Evolutionary conservation across 768 basidiomycete genomes (phyloP).

Genomic region (Imleria badia): DNA sequence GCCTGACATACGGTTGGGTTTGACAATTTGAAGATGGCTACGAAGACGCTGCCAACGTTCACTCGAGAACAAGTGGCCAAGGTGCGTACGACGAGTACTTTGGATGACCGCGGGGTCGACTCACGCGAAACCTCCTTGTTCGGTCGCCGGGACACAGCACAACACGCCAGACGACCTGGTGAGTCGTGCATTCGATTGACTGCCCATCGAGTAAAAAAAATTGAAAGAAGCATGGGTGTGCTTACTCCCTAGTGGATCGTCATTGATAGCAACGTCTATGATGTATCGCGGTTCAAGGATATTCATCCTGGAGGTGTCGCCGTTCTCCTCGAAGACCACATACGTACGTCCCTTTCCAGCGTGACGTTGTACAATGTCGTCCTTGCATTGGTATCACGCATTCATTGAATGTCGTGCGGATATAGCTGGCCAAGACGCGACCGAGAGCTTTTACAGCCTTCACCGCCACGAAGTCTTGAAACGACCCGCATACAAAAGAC

Average conservation of each 20-base stretch:
- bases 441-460: constrained; percentile 75
- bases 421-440: constrained; percentile 72
- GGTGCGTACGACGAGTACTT: constrained; percentile 34
- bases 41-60: constrained; percentile 36
- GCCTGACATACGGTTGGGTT: neutral
- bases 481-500: constrained; percentile 38
- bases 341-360: neutral
- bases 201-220: neutral
- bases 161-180: constrained; percentile 75
- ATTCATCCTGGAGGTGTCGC: neutral
- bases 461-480: constrained; percentile 73
- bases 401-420: constrained; percentile 45
- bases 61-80: constrained; percentile 72
- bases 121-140: neutral
- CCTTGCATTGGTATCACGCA: neutral
- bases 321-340: neutral
- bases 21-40: neutral
- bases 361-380: no score
- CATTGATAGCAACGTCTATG: constrained; percentile 74
- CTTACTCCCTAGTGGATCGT: neutral
- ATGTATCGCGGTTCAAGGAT: constrained; percentile 72
- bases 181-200: constrained; percentile 15
- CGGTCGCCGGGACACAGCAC: constrained; percentile 48
- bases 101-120: no score
- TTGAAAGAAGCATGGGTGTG: neutral